Evolutionary conservation across 495 filamentous ascomycete species (phyloP).

Genomic region (Neurospora terricola): DNA sequence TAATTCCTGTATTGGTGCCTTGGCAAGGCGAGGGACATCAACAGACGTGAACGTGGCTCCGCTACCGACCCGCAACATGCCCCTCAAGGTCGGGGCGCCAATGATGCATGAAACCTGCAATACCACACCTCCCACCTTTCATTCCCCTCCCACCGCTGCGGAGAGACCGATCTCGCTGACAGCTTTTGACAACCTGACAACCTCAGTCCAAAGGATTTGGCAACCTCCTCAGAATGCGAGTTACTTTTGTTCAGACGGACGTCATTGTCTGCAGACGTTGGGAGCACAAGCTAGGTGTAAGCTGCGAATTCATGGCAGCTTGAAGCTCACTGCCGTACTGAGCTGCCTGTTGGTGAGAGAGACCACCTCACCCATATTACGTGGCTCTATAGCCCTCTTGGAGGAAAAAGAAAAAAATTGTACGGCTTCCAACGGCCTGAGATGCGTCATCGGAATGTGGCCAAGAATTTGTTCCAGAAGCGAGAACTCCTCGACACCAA

Average conservation of each 20-base stretch:
- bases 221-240: not conserved
- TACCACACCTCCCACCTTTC: conserved; percentile 5
- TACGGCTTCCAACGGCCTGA: not conserved
- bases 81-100: conserved; percentile 10
- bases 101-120: conserved; percentile 10
- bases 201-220: not conserved
- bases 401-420: not conserved
- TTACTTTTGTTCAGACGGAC: not conserved
- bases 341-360: not conserved
- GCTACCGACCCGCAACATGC: not conserved
- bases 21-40: conserved; percentile 12
- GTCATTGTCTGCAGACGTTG: not conserved
- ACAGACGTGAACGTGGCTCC: conserved; percentile 1
- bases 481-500: not conserved
- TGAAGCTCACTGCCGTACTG: not conserved
- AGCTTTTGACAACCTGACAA: conserved; percentile 2
- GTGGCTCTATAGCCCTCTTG: not conserved
- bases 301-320: not conserved
- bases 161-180: conserved; percentile 17
- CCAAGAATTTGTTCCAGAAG: not conserved
- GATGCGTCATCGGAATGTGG: not conserved
- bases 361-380: not conserved
- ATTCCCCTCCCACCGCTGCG: conserved; percentile 14
- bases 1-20: conserved; percentile 5
- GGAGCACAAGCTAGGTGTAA: not conserved